These are phyloP conservation scores for Magnaporthiopsis rhizophila DNA, from an alignment of 2,329 filamentous ascomycete species.

Conservation along the genomic window DNA sequence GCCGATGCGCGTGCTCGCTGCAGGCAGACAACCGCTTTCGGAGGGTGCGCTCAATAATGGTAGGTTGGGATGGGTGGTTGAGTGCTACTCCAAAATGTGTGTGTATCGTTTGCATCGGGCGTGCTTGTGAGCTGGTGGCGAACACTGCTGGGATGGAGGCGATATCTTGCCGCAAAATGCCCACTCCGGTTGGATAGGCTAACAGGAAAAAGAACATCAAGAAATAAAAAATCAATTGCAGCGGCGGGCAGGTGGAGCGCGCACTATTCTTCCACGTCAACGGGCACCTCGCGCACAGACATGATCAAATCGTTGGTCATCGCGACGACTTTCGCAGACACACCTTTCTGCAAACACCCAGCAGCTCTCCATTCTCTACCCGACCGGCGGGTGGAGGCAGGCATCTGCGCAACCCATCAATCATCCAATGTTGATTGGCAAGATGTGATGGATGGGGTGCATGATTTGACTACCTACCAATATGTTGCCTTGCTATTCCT, in stretches of 20 bases:
- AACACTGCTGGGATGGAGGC: background rate
- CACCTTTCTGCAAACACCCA: no score
- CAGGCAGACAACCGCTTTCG: no score
- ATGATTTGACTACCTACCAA: background rate
- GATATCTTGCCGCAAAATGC: background rate
- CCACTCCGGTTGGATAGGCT: background rate
- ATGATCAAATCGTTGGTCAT: background rate
- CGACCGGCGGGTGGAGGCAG: background rate
- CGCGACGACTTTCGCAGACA: background rate
- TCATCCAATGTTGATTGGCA: background rate
- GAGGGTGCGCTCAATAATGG: background rate
- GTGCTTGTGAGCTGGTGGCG: background rate
- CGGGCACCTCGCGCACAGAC: background rate
- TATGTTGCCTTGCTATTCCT: no score
- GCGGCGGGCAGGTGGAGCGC: no score
- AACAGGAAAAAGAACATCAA: no score
- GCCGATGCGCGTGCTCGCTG: background rate
- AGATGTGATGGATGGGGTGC: background rate
- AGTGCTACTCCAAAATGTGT: no score
- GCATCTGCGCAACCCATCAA: background rate
- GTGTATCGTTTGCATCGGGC: no score
- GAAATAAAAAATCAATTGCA: background rate
- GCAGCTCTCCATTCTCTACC: no score
- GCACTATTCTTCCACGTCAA: background rate
- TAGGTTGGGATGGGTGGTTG: background rate